Base-by-base conservation (phyloP, 306 rosid genomes). In the Begonia peltatifolia region DNA sequence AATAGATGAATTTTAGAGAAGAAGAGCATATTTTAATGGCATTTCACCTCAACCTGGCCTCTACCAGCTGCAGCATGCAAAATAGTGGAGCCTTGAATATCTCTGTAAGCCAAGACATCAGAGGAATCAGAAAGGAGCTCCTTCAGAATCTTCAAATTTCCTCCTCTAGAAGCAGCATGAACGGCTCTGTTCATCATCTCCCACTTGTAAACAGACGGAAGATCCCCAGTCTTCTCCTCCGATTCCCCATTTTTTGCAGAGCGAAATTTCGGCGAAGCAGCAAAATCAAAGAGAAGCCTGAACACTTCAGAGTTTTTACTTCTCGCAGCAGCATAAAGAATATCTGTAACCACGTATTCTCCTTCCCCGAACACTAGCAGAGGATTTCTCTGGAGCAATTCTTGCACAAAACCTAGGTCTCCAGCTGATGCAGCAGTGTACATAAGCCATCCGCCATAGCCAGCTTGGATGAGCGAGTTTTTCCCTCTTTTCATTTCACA, bases 361-460 rank as follows among this genome's bases (percentile, higher is more conserved):
- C 89, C 89, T 63, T 81, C 89, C 22, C 89, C 89, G 13, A 81
- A 81, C 62, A 81, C 89, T 16, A 81, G 82, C 48, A 81, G 74
- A 55, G 89, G 80, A 52, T 75, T 81, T 41, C 70, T 67, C 30
- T 65, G 74, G 6, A 81, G 78, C 12, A 81, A 70, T 11, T 67
- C 61, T 42, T 67, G 82, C 58, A 81, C 82, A 59, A 86, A 90
- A 35, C 68, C 64, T 38, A 80, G 58, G 63, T 90, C 93, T 1
- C 95, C 99, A 1, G 99, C 94, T 6, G 99, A 90, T 17, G 99
- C 95, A 30, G 99, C 95, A 2, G 95, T 90, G 82, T 90, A 90
- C 76, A 90, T 83, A 18, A 90, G 74, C 99, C 95, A 90, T 43
- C 99, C 99, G 5, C 99, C 99, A 44, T 86, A 90, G 46, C 99